Percentiles rank a stretch among this genome's conserved stretches.
Conservation (phyloP, 352 stramenopile genomes). For the Pseudoperonospora humuli region DNA sequence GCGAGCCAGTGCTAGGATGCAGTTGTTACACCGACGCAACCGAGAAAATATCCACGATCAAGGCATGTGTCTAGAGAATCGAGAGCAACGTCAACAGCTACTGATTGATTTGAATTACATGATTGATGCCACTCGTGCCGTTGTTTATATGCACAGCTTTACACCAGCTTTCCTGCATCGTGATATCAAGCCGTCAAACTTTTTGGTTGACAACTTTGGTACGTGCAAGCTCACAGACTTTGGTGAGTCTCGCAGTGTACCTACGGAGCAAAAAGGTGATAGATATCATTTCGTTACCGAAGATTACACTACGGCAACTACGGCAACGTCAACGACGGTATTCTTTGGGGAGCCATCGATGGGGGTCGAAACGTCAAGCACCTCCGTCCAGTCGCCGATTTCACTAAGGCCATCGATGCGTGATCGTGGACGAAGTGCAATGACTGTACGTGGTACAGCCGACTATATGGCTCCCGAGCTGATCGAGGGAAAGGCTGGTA, state of each 20-base stretch:
- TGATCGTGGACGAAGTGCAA: conserved; percentile 27
- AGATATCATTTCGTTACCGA: conserved; percentile 6
- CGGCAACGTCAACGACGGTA: conserved; percentile 8
- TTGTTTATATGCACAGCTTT: conserved; percentile 71
- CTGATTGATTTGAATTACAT: conserved; percentile 56
- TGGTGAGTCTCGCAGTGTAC: conserved; percentile 43
- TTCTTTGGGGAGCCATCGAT: conserved; percentile 20
- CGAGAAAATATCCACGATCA: conserved; percentile 4
- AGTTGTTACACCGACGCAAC: conserved; percentile 7
- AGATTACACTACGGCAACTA: conserved; percentile 10
- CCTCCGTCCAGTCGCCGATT: conserved; percentile 4
- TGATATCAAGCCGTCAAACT: conserved; percentile 66
- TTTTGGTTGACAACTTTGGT: conserved; percentile 41
- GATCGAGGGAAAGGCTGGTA: conserved; percentile 64
- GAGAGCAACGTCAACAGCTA: conserved; percentile 26
- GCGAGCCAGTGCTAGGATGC: conserved; percentile 18
- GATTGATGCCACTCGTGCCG: conserved; percentile 50
- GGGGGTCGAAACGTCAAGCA: conserved; percentile 14
- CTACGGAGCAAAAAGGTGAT: conserved; percentile 12
- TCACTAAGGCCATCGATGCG: conserved; percentile 22
- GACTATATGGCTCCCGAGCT: conserved; percentile 82
- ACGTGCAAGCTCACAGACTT: conserved; percentile 56
- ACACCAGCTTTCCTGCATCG: conserved; percentile 61
- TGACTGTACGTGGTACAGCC: conserved; percentile 69
- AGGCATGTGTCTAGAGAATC: conserved; percentile 2